Percentiles rank a stretch among this genome's conserved stretches.
phyloP scores from a whole-genome alignment of 345 rosid genomes.

The Conringia planisiliqua region DNA sequence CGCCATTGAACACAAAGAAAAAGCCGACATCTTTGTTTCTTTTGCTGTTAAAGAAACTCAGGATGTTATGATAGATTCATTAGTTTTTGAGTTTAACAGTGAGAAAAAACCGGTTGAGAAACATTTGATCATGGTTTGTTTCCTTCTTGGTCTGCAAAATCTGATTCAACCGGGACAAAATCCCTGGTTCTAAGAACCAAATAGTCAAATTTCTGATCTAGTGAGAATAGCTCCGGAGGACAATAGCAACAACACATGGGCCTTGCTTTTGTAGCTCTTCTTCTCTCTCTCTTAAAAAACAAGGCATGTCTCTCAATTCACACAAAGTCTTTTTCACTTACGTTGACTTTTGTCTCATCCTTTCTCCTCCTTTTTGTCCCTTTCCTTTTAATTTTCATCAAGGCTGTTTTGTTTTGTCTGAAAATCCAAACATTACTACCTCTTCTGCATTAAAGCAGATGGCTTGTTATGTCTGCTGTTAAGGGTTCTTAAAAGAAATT shows the following conservation, averaged over 20 bases:
- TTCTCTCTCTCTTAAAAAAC: conserved; percentile 3
- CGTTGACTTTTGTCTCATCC: conserved; percentile 34
- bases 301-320: conserved; percentile 26
- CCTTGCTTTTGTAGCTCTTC: conserved; percentile 20
- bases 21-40: conserved; percentile 14
- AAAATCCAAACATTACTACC: conserved; percentile 18
- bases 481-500: conserved; percentile 1
- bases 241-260: conserved; percentile 35
- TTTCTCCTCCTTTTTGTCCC: conserved; percentile 1
- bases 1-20: conserved; percentile 13
- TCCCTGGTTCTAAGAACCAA: conserved; percentile 28
- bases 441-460: conserved; percentile 26
- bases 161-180: conserved; percentile 18
- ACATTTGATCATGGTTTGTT: conserved; percentile 33
- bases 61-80: not conserved
- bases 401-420: conserved; percentile 16
- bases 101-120: conserved; percentile 10
- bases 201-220: conserved; percentile 24
- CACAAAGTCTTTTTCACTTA: conserved; percentile 27
- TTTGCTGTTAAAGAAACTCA: not conserved
- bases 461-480: conserved; percentile 32
- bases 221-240: conserved; percentile 3
- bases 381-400: conserved; percentile 9
- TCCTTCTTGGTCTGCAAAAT: conserved; percentile 30
- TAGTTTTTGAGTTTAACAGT: conserved; percentile 10